Evolutionary conservation across 2,329 filamentous ascomycete genomes (phyloP), one percentile per base, ranked within the genome.

Genomic region (Microsporum ferrugineum): DNA sequence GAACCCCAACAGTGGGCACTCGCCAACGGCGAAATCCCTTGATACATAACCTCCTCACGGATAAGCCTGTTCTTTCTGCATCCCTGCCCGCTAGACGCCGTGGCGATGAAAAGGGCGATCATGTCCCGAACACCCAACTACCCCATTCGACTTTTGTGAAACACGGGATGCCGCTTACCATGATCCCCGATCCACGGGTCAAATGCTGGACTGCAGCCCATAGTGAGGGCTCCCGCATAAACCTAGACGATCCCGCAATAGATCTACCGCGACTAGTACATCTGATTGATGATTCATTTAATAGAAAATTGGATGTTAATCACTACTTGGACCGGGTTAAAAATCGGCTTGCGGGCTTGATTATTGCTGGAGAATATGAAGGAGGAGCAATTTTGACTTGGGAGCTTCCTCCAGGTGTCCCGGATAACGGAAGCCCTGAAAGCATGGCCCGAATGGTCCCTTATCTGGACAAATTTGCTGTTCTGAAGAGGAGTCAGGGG

Each of bases 391-490:
- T 99, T 51, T 78, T 97, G 23, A 99, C 94, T 0, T 99, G 94
- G 94, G 94, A 99, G 75, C 80, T 80, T 36, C 90, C 91, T 0
- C 81, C 78, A 0, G 83, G 79, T 0, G 75, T 84, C 23, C 75
- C 77, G 51, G 80, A 84, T 58, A 79, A 84, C 59, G 72, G 79
- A 69, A 70, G 81, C 73, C 62, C 82, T 61, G 75, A 78, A 17
- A 79, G 80, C 57, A 70, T 76, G 39, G 80, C 80, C 0, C 82
- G 88, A 7, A 82, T 90, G 66, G 88, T 99, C 0, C 94, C 94
- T 0, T 99, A 99, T 71, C 81, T 99, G 34, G 94, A 99, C 75
- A 99, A 99, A 72, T 97, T 99, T 71, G 94, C 94, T 0, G 94
- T 99, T 0, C 79, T 96, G 14, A 92, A 88, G 66, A 87, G 85